Percentiles rank a stretch among this genome's conserved stretches.
phyloP scores from a whole-genome alignment of 2,329 filamentous ascomycete species.

The Talaromyces sp. region DNA sequence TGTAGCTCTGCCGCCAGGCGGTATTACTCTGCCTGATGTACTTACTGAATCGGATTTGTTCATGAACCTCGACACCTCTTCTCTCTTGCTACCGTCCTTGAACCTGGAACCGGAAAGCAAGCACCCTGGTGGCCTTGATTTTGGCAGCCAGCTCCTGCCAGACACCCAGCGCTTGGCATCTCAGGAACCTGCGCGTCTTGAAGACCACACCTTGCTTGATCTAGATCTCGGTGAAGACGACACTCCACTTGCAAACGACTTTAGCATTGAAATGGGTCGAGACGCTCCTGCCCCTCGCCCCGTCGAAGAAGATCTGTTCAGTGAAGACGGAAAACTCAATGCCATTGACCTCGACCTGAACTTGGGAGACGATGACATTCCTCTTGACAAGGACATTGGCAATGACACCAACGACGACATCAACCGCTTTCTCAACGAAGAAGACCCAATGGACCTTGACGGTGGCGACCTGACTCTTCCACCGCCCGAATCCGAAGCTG shows the following conservation, averaged over 20 bases:
- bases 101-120: constrained; percentile 31
- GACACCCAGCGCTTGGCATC: constrained; percentile 44
- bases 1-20: constrained; percentile 72
- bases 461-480: constrained; percentile 52
- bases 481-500: constrained; percentile 31
- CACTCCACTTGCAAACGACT: constrained; percentile 59
- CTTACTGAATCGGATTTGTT: constrained; percentile 91
- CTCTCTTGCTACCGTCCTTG: constrained; percentile 71
- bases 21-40: constrained; percentile 81
- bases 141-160: constrained; percentile 73
- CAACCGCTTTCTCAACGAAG: constrained; percentile 49
- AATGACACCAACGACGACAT: constrained; percentile 47
- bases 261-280: constrained; percentile 83
- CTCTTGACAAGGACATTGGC: constrained; percentile 33
- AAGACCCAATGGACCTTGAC: constrained; percentile 49
- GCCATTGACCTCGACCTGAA: constrained; percentile 48
- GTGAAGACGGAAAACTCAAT: constrained; percentile 60
- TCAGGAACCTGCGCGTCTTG: constrained; percentile 49
- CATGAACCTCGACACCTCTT: constrained; percentile 74
- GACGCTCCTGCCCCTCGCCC: constrained; percentile 65
- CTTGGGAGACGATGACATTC: constrained; percentile 40
- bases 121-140: constrained; percentile 41
- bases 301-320: constrained; percentile 48
- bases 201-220: constrained; percentile 67
- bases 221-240: constrained; percentile 62